Percentiles rank a stretch among this genome's conserved stretches.
These are phyloP conservation scores for Cercis canadensis DNA, from an alignment of 306 rosid genomes.

Conservation along the genomic window DNA sequence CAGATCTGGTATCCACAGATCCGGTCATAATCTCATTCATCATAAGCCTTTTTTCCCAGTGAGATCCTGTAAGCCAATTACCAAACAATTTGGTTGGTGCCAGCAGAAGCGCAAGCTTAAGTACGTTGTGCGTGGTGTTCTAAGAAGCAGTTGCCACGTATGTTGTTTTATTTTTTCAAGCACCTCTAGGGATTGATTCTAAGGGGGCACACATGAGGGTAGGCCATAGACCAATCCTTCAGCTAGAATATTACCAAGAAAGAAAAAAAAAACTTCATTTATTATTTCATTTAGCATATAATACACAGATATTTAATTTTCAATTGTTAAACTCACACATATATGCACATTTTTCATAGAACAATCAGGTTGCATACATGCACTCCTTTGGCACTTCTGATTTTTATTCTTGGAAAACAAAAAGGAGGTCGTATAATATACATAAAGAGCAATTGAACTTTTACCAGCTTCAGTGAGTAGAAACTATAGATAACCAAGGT, in stretches of 20 bases:
- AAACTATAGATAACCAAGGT: slow-evolving; percentile 1
- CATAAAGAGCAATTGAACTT: too few relatives aligned
- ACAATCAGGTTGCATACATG: slow-evolving; percentile 16
- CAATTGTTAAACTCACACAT: slow-evolving; percentile 7
- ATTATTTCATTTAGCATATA: slow-evolving; percentile 8
- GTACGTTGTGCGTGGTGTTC: slow-evolving; percentile 4
- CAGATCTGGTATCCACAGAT: slow-evolving; percentile 97
- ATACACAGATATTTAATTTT: neutral
- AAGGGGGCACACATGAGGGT: neutral
- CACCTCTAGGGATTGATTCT: neutral
- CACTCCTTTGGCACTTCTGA: slow-evolving; percentile 12
- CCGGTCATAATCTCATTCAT: slow-evolving; percentile 99
- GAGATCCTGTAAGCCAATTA: slow-evolving; percentile 70
- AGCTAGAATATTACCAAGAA: slow-evolving; percentile 12
- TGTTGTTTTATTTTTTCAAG: slow-evolving; percentile 4
- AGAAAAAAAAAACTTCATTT: neutral
- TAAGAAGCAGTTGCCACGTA: neutral
- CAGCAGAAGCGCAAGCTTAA: slow-evolving; percentile 12
- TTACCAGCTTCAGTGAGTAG: slow-evolving; percentile 13
- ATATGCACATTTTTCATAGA: slow-evolving; percentile 23
- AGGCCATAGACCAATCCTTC: neutral
- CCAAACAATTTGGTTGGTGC: slow-evolving; percentile 10
- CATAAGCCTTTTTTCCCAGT: slow-evolving; percentile 96
- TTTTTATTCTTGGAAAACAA: too few relatives aligned
- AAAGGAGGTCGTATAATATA: too few relatives aligned